Percentiles rank a stretch among this genome's conserved stretches.
These are phyloP conservation scores for Pyricularia pennisetigena DNA, from an alignment of 2,329 filamentous ascomycete species.

Conservation along the genomic window DNA sequence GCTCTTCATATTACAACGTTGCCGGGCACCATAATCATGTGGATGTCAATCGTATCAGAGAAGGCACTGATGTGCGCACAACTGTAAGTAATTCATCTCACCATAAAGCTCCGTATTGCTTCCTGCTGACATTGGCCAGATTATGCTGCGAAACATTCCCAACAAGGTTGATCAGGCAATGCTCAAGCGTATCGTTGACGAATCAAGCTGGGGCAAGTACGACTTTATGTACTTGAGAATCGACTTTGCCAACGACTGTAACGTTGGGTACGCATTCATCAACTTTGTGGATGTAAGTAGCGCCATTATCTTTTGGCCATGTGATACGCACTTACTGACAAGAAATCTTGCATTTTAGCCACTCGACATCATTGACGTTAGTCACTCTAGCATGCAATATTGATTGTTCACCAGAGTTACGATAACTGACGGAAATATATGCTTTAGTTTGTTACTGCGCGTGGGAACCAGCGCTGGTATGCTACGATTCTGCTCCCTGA, in stretches of 20 bases:
- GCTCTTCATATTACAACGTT: constrained; percentile 36
- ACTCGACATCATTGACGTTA: constrained; percentile 61
- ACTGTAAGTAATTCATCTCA: constrained; percentile 43
- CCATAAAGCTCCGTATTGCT: too few species aligned
- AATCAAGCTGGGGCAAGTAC: constrained; percentile 70
- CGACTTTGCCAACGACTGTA: constrained; percentile 76
- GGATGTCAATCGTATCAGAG: constrained; percentile 47
- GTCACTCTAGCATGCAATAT: constrained; percentile 15
- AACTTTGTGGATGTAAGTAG: constrained; percentile 73
- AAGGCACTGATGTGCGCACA: constrained; percentile 64
- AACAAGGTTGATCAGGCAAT: constrained; percentile 75
- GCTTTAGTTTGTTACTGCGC: constrained; percentile 58
- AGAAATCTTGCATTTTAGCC: constrained; percentile 34
- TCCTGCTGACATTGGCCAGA: constrained; percentile 32
- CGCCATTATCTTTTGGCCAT: neutral
- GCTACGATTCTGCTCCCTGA: constrained; percentile 7
- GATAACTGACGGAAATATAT: constrained; percentile 14
- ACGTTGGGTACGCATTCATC: constrained; percentile 94
- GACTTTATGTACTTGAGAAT: constrained; percentile 96
- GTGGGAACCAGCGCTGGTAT: constrained; percentile 62
- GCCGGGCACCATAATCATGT: constrained; percentile 51
- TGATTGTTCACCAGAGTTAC: neutral
- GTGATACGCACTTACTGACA: constrained; percentile 23
- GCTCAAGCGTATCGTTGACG: constrained; percentile 71
- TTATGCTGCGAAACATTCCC: constrained; percentile 93